phyloP scores from a whole-genome alignment of 805 yeast genomes.

The Candida maris region DNA sequence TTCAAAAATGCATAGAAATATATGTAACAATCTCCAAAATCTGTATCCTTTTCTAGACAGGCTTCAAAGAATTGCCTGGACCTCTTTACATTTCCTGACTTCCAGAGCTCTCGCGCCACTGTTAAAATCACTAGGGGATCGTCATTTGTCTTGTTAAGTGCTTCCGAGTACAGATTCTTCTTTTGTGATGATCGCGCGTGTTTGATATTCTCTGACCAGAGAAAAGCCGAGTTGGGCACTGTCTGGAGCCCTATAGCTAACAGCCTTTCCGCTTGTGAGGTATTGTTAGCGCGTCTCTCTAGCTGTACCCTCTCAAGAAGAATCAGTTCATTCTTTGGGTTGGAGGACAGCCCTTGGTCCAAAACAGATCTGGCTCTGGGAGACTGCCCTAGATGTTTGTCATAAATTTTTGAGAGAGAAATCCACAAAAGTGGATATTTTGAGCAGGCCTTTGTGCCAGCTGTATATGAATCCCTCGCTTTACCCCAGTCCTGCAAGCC shows the following conservation, averaged over 20 bases:
- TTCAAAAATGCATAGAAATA: slow-evolving; percentile 50
- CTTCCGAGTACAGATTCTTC: slow-evolving; percentile 61
- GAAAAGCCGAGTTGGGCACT: slow-evolving; percentile 52
- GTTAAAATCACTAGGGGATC: slow-evolving; percentile 53
- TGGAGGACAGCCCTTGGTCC: slow-evolving; percentile 59
- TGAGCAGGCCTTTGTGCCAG: slow-evolving; percentile 50
- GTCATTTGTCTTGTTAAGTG: slow-evolving; percentile 63
- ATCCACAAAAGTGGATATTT: slow-evolving; percentile 51
- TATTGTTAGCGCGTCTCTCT: slow-evolving; percentile 50
- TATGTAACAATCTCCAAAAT: slow-evolving; percentile 77
- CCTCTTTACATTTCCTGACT: slow-evolving; percentile 56
- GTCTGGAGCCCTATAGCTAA: slow-evolving; percentile 55
- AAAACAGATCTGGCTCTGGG: slow-evolving; percentile 68
- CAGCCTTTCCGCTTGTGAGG: slow-evolving; percentile 49
- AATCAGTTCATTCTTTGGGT: slow-evolving; percentile 47
- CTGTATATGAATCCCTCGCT: slow-evolving; percentile 46
- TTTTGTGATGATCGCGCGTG: slow-evolving; percentile 40
- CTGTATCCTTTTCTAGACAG: slow-evolving; percentile 41
- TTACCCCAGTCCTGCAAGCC: slow-evolving; percentile 26
- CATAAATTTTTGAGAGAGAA: slow-evolving; percentile 45
- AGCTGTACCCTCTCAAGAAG: slow-evolving; percentile 57
- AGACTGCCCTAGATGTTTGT: slow-evolving; percentile 34
- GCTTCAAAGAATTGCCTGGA: slow-evolving; percentile 78
- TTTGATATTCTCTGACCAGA: slow-evolving; percentile 65
- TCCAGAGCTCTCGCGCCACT: slow-evolving; percentile 67